Evolutionary conservation across 495 filamentous ascomycete genomes (phyloP).

Genomic region (Podospora comata): DNA sequence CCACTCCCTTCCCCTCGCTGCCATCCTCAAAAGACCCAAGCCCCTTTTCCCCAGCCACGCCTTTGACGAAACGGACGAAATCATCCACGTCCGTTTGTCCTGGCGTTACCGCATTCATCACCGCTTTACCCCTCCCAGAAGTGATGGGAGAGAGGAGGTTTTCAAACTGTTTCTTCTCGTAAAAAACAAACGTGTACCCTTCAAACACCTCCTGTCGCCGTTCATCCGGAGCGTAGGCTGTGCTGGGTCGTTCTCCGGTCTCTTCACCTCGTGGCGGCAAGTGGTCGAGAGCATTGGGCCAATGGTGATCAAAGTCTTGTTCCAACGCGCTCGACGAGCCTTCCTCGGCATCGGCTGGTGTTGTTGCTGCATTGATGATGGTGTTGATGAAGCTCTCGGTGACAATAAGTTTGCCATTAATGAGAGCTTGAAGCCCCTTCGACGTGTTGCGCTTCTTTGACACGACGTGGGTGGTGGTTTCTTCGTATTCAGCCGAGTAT

Average conservation of each 20-base stretch:
- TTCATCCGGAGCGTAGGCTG: slow-evolving; percentile 66
- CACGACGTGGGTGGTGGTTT: slow-evolving; percentile 80
- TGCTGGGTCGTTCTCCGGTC: slow-evolving; percentile 56
- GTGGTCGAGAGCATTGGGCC: slow-evolving; percentile 70
- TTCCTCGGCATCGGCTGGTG: slow-evolving; percentile 51
- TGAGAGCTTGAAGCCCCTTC: slow-evolving; percentile 80
- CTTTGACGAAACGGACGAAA: slow-evolving; percentile 72
- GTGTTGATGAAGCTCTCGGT: slow-evolving; percentile 66
- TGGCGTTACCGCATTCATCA: slow-evolving; percentile 59
- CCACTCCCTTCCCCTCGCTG: slow-evolving; percentile 63
- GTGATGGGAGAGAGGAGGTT: slow-evolving; percentile 70
- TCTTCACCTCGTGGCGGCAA: slow-evolving; percentile 76
- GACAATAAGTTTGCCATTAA: slow-evolving; percentile 79
- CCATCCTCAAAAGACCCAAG: slow-evolving; percentile 59
- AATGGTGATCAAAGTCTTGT: slow-evolving; percentile 73
- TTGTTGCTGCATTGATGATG: slow-evolving; percentile 65
- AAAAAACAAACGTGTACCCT: slow-evolving; percentile 86
- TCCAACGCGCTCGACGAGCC: slow-evolving; percentile 67
- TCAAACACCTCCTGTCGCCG: slow-evolving; percentile 70
- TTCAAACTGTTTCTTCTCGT: slow-evolving; percentile 73
- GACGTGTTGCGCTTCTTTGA: slow-evolving; percentile 86
- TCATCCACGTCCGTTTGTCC: slow-evolving; percentile 70
- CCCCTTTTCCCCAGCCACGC: slow-evolving; percentile 68
- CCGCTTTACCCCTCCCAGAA: slow-evolving; percentile 77
- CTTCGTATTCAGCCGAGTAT: slow-evolving; percentile 65